Conservation (phyloP, 2,329 filamentous ascomycete genomes). For the Xylaria sp. region DNA sequence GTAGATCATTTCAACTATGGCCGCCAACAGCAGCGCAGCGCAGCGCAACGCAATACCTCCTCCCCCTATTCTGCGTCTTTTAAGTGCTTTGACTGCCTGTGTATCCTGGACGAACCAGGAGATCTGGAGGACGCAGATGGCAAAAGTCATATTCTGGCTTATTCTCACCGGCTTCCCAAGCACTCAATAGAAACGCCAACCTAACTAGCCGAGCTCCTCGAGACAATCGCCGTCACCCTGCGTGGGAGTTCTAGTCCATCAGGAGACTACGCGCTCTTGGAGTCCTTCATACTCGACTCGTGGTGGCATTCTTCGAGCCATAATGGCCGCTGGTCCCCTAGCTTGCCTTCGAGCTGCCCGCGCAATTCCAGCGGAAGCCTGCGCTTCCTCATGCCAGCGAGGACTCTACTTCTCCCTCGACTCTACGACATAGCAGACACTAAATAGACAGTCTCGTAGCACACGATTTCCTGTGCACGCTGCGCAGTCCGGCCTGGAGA, state of each 20-base stretch:
- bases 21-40: background rate
- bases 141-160: conserved; percentile 17
- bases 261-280: conserved; percentile 23
- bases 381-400: too few relatives aligned
- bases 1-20: background rate
- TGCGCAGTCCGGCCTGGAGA: conserved; percentile 6
- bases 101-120: conserved; percentile 17
- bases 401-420: too few relatives aligned
- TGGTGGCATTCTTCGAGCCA: too few relatives aligned
- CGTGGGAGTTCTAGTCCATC: conserved; percentile 13
- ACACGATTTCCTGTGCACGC: conserved; percentile 25
- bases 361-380: conserved; percentile 22
- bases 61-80: conserved; percentile 27
- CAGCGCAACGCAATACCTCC: conserved; percentile 16
- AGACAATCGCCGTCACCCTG: conserved; percentile 28
- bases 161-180: conserved; percentile 12
- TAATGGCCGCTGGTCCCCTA: too few relatives aligned
- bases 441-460: too few relatives aligned
- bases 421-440: too few relatives aligned
- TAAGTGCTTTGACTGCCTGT: conserved; percentile 24
- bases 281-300: too few relatives aligned
- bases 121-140: conserved; percentile 23
- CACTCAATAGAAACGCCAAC: conserved; percentile 5
- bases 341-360: conserved; percentile 27
- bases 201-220: conserved; percentile 22